Evolutionary conservation across 1,284 basidiomycete species (phyloP).

Genomic region (Sanghuangporus sanghuang): DNA sequence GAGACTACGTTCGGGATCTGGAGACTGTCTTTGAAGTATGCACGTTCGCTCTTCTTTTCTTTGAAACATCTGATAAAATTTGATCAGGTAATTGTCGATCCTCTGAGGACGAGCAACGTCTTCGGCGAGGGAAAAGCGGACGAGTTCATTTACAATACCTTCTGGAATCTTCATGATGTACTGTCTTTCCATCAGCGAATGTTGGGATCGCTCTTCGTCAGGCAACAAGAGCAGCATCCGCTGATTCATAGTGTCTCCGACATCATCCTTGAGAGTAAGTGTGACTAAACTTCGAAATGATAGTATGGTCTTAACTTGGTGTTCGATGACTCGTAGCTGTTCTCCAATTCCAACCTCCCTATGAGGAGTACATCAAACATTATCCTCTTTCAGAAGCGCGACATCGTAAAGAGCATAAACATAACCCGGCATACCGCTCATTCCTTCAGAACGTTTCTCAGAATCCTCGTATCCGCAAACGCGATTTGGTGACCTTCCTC

Average conservation of each 20-base stretch:
- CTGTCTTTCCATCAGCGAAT: conserved; percentile 59
- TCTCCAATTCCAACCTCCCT: conserved; percentile 51
- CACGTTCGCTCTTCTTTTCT: conserved; percentile 8
- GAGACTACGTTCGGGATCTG: conserved; percentile 74
- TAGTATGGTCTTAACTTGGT: conserved; percentile 6
- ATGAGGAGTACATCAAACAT: conserved; percentile 78
- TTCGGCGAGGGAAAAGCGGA: conserved; percentile 46
- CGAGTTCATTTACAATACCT: conserved; percentile 66
- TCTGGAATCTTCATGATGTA: conserved; percentile 67
- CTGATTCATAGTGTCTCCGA: conserved; percentile 73
- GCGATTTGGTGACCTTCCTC: conserved; percentile 76
- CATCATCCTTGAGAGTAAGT: conserved; percentile 65
- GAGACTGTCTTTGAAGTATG: conserved; percentile 59
- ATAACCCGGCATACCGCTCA: conserved; percentile 57
- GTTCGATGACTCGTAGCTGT: conserved; percentile 25
- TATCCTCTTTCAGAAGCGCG: conserved; percentile 77
- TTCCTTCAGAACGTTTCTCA: conserved; percentile 61
- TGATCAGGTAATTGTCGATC: conserved; percentile 61
- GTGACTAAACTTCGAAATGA: conserved; percentile 2
- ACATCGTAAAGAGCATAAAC: conserved; percentile 66
- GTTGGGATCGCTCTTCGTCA: conserved; percentile 59
- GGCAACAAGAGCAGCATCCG: conserved; percentile 78
- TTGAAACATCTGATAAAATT: conserved; percentile 11
- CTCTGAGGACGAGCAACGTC: conserved; percentile 47
- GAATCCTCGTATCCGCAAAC: conserved; percentile 65